These are phyloP conservation scores for Alternaria sp. DNA, from an alignment of 2,329 filamentous ascomycete genomes.

Conservation along the genomic window DNA sequence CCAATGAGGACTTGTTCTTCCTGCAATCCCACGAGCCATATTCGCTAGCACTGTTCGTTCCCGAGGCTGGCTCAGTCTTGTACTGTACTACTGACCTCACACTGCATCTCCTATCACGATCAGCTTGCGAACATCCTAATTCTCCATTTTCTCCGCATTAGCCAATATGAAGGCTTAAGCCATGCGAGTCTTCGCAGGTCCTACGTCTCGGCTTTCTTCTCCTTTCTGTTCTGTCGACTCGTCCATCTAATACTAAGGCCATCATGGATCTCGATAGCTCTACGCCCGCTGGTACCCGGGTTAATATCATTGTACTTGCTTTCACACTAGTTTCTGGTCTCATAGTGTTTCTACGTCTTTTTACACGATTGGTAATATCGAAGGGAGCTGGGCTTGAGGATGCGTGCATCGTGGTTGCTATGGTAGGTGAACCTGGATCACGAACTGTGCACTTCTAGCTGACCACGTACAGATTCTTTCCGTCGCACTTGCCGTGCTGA, in stretches of 20 bases:
- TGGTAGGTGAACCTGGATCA: conserved; percentile 30
- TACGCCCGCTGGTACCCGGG: conserved; percentile 41
- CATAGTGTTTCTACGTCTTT: conserved; percentile 42
- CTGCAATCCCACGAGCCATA: conserved; percentile 5
- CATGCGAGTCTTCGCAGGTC: conserved; percentile 5
- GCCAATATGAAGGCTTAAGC: conserved; percentile 5
- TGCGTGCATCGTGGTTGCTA: conserved; percentile 40
- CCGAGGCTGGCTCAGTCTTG: background rate
- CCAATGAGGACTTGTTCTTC: conserved; percentile 5
- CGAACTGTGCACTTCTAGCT: background rate
- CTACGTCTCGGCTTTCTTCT: conserved; percentile 4
- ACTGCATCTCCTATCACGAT: conserved; percentile 2
- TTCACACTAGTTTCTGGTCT: conserved; percentile 44
- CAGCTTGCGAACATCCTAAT: background rate
- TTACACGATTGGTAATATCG: conserved; percentile 38
- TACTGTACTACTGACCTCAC: background rate
- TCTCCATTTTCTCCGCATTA: background rate
- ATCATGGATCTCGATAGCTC: conserved; percentile 19
- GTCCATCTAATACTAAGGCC: conserved; percentile 2
- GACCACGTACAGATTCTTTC: conserved; percentile 31
- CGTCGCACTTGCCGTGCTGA: conserved; percentile 38
- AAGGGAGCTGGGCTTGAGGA: conserved; percentile 41
- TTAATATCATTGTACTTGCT: conserved; percentile 40
- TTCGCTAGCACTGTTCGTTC: background rate
- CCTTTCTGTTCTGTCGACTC: conserved; percentile 12